Evolutionary conservation across 164 flowering plant species (phyloP).

Genomic region (Litsea cubeba): DNA sequence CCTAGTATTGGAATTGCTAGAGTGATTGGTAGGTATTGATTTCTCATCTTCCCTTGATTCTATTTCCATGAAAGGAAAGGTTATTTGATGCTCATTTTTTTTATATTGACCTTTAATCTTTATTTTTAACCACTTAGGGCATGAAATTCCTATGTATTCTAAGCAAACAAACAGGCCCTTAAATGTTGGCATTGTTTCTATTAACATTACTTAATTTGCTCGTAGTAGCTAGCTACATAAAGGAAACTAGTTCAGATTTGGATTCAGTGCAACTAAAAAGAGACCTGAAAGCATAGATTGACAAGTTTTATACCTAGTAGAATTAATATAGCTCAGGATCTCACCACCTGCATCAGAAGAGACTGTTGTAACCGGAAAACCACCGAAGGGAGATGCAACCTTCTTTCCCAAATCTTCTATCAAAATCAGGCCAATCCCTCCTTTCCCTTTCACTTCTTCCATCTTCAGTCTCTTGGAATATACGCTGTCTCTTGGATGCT

Average conservation of each 20-base stretch:
- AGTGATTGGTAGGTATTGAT: no score
- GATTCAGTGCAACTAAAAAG: not conserved
- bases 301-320: slow-evolving; percentile 42
- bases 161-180: no score
- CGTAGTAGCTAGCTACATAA: not conserved
- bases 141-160: no score
- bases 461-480: slow-evolving; percentile 26
- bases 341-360: slow-evolving; percentile 32
- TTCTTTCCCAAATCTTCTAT: slow-evolving; percentile 28
- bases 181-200: no score
- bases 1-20: no score
- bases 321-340: slow-evolving; percentile 56
- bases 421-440: slow-evolving; percentile 52
- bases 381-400: slow-evolving; percentile 34
- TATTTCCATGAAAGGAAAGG: no score
- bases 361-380: slow-evolving; percentile 48
- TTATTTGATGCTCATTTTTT: no score
- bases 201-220: not conserved
- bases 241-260: not conserved
- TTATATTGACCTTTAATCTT: no score
- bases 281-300: no score
- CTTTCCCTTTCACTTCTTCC: slow-evolving; percentile 27
- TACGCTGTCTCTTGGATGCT: slow-evolving; percentile 16
- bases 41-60: no score
- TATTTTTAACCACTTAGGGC: no score